Conservation (phyloP, 1,284 basidiomycete species). For the Cryptococcus depauperatus region DNA sequence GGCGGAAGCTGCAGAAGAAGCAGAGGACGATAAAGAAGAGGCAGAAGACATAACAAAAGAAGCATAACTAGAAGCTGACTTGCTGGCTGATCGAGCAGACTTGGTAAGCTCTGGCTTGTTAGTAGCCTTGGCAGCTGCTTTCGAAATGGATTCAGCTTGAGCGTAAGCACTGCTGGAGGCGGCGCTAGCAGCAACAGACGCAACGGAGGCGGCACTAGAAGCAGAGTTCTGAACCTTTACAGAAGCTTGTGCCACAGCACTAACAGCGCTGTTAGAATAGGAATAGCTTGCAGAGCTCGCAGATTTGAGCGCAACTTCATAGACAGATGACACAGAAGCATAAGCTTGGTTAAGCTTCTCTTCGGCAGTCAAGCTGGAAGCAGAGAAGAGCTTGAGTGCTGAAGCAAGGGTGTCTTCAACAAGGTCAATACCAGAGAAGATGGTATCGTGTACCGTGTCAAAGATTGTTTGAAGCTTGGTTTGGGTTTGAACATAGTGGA, state of each 20-base stretch:
- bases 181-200: constrained; percentile 31
- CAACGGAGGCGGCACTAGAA: constrained; percentile 30
- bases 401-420: constrained; percentile 57
- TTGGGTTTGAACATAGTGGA: constrained; percentile 62
- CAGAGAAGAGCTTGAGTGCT: constrained; percentile 25
- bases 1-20: constrained; percentile 45
- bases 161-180: constrained; percentile 31
- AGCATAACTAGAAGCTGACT: constrained; percentile 33
- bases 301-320: constrained; percentile 27
- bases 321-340: constrained; percentile 33
- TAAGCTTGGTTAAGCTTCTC: constrained; percentile 42
- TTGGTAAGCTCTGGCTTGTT: constrained; percentile 29
- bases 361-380: constrained; percentile 40
- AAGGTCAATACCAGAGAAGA: constrained; percentile 57
- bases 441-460: constrained; percentile 54
- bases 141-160: constrained; percentile 32
- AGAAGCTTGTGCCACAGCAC: constrained; percentile 34
- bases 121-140: constrained; percentile 30
- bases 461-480: constrained; percentile 55
- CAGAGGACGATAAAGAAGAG: constrained; percentile 31
- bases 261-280: constrained; percentile 30
- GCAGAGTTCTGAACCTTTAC: constrained; percentile 31
- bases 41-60: constrained; percentile 43
- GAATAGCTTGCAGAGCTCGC: constrained; percentile 24
- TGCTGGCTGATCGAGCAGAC: constrained; percentile 36